Percentiles rank a stretch among this genome's conserved stretches.
Evolutionary conservation across 805 yeast genomes (phyloP).

Genomic region (Vanderwaltozyma tropicalis): DNA sequence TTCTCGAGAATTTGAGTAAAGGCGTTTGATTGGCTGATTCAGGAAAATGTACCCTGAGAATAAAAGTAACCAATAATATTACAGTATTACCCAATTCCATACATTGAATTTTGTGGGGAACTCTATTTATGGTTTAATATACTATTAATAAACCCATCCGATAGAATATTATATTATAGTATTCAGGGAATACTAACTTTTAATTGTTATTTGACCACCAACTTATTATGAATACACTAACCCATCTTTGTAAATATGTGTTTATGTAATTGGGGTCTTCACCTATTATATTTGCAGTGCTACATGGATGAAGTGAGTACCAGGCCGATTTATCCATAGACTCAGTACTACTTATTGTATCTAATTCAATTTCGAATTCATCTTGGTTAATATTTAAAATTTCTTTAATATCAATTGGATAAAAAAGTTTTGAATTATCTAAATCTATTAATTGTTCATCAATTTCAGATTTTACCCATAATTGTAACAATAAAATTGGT

Average conservation of each 20-base stretch:
- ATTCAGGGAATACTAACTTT: no score
- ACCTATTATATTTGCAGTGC: conserved; percentile 20
- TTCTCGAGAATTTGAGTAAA: no score
- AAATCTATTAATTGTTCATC: conserved; percentile 1
- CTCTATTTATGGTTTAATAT: no score
- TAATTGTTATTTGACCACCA: conserved; percentile 10
- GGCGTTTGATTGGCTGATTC: no score
- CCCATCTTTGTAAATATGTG: conserved; percentile 20
- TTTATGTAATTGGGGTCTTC: conserved; percentile 2
- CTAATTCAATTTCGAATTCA: conserved; percentile 9
- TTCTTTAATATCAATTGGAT: conserved; percentile 6
- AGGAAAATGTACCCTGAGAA: no score
- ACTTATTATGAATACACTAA: conserved; percentile 12
- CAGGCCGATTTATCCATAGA: conserved; percentile 4
- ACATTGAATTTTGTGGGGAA: no score
- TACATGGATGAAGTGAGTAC: conserved; percentile 23
- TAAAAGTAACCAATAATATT: no score
- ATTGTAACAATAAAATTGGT: conserved; percentile 13
- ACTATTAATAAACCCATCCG: no score
- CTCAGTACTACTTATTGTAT: conserved; percentile 2
- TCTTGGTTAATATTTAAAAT: conserved; percentile 2
- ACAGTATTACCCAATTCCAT: no score
- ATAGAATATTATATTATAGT: no score
- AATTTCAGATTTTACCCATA: conserved; percentile 9
- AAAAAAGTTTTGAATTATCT: conserved; percentile 3